Evolutionary conservation across 2,329 filamentous ascomycete genomes (phyloP), one percentile per base, ranked within the genome.

Genomic region (Nectriaceae sp.): DNA sequence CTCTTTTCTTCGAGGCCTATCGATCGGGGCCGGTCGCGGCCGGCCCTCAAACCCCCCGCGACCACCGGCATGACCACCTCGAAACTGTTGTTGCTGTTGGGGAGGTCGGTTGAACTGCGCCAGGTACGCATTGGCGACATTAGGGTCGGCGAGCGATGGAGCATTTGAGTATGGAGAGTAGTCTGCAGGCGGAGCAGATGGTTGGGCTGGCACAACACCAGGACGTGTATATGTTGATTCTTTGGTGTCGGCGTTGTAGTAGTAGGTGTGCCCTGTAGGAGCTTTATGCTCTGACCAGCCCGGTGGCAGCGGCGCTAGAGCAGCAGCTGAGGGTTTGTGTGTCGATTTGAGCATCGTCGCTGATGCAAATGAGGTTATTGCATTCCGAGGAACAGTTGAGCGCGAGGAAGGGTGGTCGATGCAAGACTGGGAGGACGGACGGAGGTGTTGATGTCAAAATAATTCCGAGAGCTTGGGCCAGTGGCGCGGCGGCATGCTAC

Each of bases 201-300:
- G 55, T 31, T 42, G 41, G 44, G 16, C 37, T 4, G 53, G 54
- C 33, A 57, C 54, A 10, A 70, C 65, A 49, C 72, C 72, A n/a
- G 92, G 92, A 26, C 90, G 84, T 33, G 80, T 87, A 68, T 96
- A 97, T 37, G 92, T 96, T 1, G 92, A 96, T 62, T 89, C 82
- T 62, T 94, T 90, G 1, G 89, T 93, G 46, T 80, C 76, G 39
- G 84, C 76, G 72, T 96, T 87, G 74, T 95, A 94, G 71, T 92
- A 97, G 73, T 96, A 97, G 21, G 79, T 79, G 69, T 96, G 91
- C 4, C 90, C 90, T 42, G 87, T 87, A 5, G 91, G 92, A 44
- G 92, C 90, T 70, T 86, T 92, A 72, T 97, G 91, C 69, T 96
- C 89, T n/a, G 88, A 90, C 92, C 92, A 97, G 54, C 90, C 91